Percentiles rank a stretch among this genome's conserved stretches.
Evolutionary conservation across 139 green algal genomes (phyloP).

Genomic region (Yamagishiella unicocca): DNA sequence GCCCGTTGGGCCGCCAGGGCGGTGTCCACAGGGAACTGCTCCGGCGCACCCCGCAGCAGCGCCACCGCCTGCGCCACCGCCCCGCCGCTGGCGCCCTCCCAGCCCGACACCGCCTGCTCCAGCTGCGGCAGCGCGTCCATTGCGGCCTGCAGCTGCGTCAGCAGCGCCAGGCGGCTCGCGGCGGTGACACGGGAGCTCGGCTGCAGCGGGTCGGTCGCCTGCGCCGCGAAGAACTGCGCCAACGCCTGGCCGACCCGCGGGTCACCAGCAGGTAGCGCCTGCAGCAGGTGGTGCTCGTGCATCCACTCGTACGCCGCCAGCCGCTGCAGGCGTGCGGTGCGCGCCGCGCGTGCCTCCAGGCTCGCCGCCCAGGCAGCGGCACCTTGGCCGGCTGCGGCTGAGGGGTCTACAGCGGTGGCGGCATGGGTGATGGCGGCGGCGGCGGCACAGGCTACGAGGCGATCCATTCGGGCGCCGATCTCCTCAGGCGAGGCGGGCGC

Average conservation of each 20-base stretch:
- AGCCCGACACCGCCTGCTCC: slow-evolving; percentile 3
- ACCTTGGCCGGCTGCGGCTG: slow-evolving; percentile 6
- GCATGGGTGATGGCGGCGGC: not conserved
- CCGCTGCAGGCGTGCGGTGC: slow-evolving; percentile 49
- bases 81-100: not conserved
- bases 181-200: not conserved
- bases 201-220: slow-evolving; percentile 44
- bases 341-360: not conserved
- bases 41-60: slow-evolving; percentile 22
- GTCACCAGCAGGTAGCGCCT: slow-evolving; percentile 19
- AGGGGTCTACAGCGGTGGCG: not conserved
- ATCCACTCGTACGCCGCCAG: slow-evolving; percentile 64
- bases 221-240: slow-evolving; percentile 31
- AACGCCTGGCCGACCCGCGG: slow-evolving; percentile 2
- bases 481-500: not conserved
- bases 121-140: slow-evolving; percentile 4
- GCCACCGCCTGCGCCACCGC: slow-evolving; percentile 20
- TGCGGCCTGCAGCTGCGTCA: slow-evolving; percentile 25
- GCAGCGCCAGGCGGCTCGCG: slow-evolving; percentile 20
- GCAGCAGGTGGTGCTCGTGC: slow-evolving; percentile 53
- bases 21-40: slow-evolving; percentile 14
- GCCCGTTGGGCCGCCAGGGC: slow-evolving; percentile 20
- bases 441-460: slow-evolving; percentile 2
- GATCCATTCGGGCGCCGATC: not conserved
- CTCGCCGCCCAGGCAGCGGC: not conserved